Percentiles rank a stretch among this genome's conserved stretches.
Evolutionary conservation across 2,329 filamentous ascomycete genomes (phyloP).

Genomic region (Drechslerella dactyloides): DNA sequence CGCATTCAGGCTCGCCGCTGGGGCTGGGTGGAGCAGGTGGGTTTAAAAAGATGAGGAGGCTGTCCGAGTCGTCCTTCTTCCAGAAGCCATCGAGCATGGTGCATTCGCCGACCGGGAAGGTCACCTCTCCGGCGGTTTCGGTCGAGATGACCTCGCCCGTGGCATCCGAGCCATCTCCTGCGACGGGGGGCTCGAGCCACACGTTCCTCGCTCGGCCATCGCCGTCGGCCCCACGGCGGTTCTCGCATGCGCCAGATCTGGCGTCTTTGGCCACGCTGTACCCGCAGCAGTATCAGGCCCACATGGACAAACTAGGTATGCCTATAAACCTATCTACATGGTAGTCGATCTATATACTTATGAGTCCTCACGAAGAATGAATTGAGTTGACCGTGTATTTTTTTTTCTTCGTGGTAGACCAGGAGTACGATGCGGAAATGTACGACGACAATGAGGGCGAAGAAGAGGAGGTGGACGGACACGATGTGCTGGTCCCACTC

Average conservation of each 20-base stretch:
- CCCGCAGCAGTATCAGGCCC: conserved; percentile 46
- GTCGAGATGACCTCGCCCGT: conserved; percentile 48
- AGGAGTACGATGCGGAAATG: conserved; percentile 50
- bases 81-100: conserved; percentile 40
- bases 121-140: conserved; percentile 34
- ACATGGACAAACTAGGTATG: conserved; percentile 50
- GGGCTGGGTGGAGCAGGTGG: conserved; percentile 19
- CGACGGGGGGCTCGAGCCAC: conserved; percentile 34
- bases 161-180: conserved; percentile 42
- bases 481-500: conserved; percentile 31
- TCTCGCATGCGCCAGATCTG: conserved; percentile 45
- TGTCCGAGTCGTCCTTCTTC: conserved; percentile 49
- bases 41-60: conserved; percentile 45
- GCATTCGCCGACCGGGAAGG: conserved; percentile 31
- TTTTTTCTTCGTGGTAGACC: too few relatives aligned
- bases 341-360: not conserved
- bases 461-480: conserved; percentile 37
- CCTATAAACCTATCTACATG: not conserved
- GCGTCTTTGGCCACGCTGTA: conserved; percentile 45
- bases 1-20: conserved; percentile 20
- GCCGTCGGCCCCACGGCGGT: conserved; percentile 29
- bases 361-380: too few relatives aligned
- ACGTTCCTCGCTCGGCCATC: conserved; percentile 44
- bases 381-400: too few relatives aligned
- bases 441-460: conserved; percentile 45